These are phyloP conservation scores for Hygrophila difformis DNA, from an alignment of 257 asterid species.

Conservation along the genomic window DNA sequence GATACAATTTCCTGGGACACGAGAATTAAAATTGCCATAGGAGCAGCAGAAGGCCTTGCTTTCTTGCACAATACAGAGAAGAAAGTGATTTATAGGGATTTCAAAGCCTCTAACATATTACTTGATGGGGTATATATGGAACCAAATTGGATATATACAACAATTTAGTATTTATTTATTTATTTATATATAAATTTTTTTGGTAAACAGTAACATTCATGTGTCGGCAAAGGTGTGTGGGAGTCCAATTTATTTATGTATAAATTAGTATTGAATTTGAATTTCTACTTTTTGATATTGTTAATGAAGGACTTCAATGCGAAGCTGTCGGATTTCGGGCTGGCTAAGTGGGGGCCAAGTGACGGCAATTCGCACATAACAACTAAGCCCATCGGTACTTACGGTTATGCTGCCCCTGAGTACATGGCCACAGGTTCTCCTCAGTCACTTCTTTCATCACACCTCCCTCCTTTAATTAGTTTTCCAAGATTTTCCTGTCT, in stretches of 20 bases:
- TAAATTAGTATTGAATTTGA: too few relatives aligned
- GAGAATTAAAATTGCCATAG: constrained; percentile 63
- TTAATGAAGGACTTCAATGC: constrained; percentile 57
- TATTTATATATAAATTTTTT: too few relatives aligned
- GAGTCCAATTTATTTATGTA: too few relatives aligned
- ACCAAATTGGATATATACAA: too few relatives aligned
- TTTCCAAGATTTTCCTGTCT: too few relatives aligned
- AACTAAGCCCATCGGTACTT: constrained; percentile 66
- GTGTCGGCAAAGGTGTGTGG: too few relatives aligned
- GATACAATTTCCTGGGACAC: constrained; percentile 72
- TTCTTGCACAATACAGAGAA: constrained; percentile 59
- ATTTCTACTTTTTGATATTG: too few relatives aligned
- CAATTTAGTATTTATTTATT: too few relatives aligned
- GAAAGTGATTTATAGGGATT: constrained; percentile 70
- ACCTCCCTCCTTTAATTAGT: too few relatives aligned
- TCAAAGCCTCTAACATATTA: constrained; percentile 71
- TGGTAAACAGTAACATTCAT: too few relatives aligned
- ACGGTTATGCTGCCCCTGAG: constrained; percentile 87
- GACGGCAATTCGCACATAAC: constrained; percentile 72
- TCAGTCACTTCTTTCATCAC: too few relatives aligned
- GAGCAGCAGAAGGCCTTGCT: constrained; percentile 72
- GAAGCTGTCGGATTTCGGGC: constrained; percentile 89
- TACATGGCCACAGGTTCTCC: constrained; percentile 89
- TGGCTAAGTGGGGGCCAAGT: constrained; percentile 72
- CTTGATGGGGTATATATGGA: constrained; percentile 41